Evolutionary conservation across 306 rosid species (phyloP).

Genomic region (Ormosia emarginata): DNA sequence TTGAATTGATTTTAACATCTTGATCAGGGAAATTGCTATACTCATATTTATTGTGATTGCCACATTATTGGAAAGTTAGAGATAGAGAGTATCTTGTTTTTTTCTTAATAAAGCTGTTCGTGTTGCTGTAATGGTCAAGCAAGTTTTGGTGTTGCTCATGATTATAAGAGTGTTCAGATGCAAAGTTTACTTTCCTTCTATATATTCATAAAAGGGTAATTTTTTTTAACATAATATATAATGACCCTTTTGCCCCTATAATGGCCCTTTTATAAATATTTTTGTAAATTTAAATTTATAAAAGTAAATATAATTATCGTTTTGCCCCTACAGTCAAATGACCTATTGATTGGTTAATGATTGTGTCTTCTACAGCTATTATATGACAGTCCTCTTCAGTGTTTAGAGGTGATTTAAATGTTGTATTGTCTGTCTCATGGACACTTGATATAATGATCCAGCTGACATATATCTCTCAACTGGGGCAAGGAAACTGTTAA

Average conservation of each 20-base stretch:
- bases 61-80: neutral
- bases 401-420: neutral
- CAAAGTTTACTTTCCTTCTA: neutral
- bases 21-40: too few relatives aligned
- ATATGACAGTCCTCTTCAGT: neutral
- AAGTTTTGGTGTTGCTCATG: neutral
- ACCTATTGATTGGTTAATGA: neutral
- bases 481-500: neutral
- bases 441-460: neutral
- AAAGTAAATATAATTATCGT: too few relatives aligned
- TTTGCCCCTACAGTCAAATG: neutral
- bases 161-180: neutral
- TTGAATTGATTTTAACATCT: too few relatives aligned
- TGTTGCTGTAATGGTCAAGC: neutral
- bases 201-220: neutral
- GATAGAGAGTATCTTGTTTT: neutral
- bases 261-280: too few relatives aligned
- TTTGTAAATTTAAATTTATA: too few relatives aligned
- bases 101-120: neutral
- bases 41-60: too few relatives aligned
- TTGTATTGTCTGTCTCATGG: neutral
- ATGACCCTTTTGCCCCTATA: too few relatives aligned
- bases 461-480: neutral
- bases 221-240: too few relatives aligned
- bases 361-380: neutral